Percentiles rank a stretch among this genome's conserved stretches.
phyloP scores from a whole-genome alignment of 257 asterid species.

The Craterostigma plantagineum region DNA sequence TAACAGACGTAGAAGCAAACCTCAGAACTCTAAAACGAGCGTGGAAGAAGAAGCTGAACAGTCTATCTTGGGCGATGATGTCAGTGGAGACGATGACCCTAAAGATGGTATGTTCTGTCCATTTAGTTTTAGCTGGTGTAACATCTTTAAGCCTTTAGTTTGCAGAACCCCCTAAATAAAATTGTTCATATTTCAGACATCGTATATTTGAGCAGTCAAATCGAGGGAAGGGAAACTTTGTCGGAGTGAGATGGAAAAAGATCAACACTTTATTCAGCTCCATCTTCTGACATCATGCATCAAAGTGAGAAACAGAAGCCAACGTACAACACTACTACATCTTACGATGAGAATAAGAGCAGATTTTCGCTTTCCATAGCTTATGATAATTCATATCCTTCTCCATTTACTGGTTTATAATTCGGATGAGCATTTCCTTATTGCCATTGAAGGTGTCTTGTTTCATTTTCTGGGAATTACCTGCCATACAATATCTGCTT shows the following conservation, averaged over 20 bases:
- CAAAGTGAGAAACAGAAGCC: constrained; percentile 19
- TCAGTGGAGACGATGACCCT: constrained; percentile 28
- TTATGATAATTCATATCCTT: constrained; percentile 28
- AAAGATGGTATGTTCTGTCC: constrained; percentile 28
- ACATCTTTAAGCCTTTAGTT: not conserved
- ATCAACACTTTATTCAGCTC: too few relatives aligned
- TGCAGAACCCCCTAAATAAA: constrained; percentile 7
- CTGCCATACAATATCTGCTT: constrained; percentile 29
- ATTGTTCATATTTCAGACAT: constrained; percentile 18
- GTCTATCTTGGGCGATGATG: constrained; percentile 20
- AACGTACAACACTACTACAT: constrained; percentile 19
- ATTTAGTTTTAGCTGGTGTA: too few relatives aligned
- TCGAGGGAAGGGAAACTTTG: constrained; percentile 21
- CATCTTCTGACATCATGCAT: constrained; percentile 6
- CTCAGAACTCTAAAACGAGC: constrained; percentile 25
- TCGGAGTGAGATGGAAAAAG: constrained; percentile 36
- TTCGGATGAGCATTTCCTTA: constrained; percentile 1
- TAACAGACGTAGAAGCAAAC: constrained; percentile 46
- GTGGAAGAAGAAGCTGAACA: constrained; percentile 24
- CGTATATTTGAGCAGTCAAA: constrained; percentile 20
- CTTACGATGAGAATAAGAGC: constrained; percentile 35
- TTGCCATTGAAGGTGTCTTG: constrained; percentile 43
- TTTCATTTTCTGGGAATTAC: constrained; percentile 74
- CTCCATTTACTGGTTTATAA: not conserved
- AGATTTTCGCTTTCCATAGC: constrained; percentile 49